phyloP scores from a whole-genome alignment of 2,329 filamentous ascomycete species.

The Ramichloridium luteum region DNA sequence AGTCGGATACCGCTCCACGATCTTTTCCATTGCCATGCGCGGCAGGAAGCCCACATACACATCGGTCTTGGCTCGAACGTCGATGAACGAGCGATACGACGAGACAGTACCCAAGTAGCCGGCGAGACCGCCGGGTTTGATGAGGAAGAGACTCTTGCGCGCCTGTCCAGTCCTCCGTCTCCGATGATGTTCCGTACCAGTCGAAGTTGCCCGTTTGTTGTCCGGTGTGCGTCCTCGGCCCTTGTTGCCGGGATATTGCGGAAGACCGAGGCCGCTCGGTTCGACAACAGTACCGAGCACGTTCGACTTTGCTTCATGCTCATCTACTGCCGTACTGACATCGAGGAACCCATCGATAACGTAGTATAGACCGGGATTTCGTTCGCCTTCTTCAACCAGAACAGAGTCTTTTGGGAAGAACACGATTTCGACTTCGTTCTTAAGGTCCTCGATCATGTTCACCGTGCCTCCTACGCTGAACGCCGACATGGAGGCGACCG shows the following conservation, averaged over 20 bases:
- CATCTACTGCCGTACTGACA: conserved; percentile 71
- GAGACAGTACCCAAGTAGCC: conserved; percentile 92
- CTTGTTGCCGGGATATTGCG: conserved; percentile 8
- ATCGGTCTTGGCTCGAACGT: conserved; percentile 94
- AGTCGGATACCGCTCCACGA: conserved; percentile 85
- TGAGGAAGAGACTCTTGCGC: conserved; percentile 66
- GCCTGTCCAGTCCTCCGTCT: conserved; percentile 31
- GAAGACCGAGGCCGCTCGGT: conserved; percentile 24
- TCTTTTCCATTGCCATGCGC: conserved; percentile 70
- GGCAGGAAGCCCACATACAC: conserved; percentile 96
- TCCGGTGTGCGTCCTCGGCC: conserved; percentile 9
- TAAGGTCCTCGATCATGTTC: conserved; percentile 66
- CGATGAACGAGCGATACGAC: conserved; percentile 89
- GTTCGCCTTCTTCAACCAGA: conserved; percentile 87
- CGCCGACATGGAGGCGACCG: conserved; percentile 46
- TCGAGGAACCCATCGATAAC: conserved; percentile 95
- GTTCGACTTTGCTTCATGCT: conserved; percentile 38
- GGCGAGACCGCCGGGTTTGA: conserved; percentile 87
- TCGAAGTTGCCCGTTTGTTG: conserved; percentile 13
- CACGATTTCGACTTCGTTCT: conserved; percentile 89
- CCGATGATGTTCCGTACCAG: conserved; percentile 20
- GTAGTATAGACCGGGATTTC: conserved; percentile 94
- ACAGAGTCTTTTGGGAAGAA: conserved; percentile 93
- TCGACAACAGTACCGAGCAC: conserved; percentile 31
- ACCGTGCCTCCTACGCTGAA: conserved; percentile 45